Base-by-base conservation (phyloP, 1,284 basidiomycete species). In the Phlebopus sp. region DNA sequence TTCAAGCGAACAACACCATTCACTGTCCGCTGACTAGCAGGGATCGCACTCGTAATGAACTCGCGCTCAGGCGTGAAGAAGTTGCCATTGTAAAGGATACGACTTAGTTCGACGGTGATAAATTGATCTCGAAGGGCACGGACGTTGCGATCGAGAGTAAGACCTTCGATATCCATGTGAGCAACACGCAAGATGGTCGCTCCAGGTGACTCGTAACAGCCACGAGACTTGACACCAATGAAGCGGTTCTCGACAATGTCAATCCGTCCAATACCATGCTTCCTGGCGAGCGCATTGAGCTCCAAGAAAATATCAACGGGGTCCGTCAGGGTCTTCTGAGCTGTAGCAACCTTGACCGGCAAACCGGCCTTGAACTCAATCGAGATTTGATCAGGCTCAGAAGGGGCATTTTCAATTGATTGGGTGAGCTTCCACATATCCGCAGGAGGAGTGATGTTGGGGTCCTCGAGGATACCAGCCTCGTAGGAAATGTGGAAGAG, bases 401-500 rank as follows among this genome's bases (percentile, higher is more conserved):
- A 71, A 14, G 96, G 94, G 4, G 96, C 93, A 48, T 86, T 71
- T 64, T 93, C 86, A 45, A 92, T 89, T 29, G 89, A 80, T 55
- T 80, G 78, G 54, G 93, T 98, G 58, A 99, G 84, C 72, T 97
- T 98, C 96, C 97, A 99, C 96, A 99, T 99, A 77, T 99, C 96
- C n/a, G 72, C 71, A 25, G 96, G 96, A 48, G 97, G 96, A 8
- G 94, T 98, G 54, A 78, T 86, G 78, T 97, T 83, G 58, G 96
- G 96, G 69, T 99, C 91, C 70, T 99, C 97, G 55, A 99, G 86
- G 68, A 99, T 98, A 49, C 96, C 96, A 27, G 96, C 96, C 72
- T 99, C 96, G 75, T 98, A 99, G 18, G 95, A 99, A 71, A 98
- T 99, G 78, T 99, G 96, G 86, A 97, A 97, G 48, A 99, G 78